Evolutionary conservation across 2,329 filamentous ascomycete species (phyloP).

Genomic region (Exophiala xenobiotica): DNA sequence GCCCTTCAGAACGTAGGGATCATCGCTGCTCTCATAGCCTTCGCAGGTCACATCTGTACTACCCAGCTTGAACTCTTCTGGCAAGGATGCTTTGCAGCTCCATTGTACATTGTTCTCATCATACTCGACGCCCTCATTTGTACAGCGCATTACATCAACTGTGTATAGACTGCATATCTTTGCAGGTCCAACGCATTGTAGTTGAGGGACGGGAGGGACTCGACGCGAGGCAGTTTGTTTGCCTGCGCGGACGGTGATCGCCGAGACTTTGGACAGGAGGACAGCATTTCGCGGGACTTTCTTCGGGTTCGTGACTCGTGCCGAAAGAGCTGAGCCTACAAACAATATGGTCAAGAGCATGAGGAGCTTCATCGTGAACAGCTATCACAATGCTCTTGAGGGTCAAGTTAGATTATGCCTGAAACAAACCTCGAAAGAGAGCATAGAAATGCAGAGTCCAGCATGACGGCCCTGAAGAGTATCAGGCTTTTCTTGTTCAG

Average conservation of each 20-base stretch:
- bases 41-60: constrained; percentile 90
- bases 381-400: neutral
- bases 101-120: constrained; percentile 80
- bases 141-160: constrained; percentile 83
- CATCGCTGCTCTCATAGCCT: constrained; percentile 73
- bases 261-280: constrained; percentile 66
- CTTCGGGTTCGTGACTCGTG: constrained; percentile 32
- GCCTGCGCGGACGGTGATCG: constrained; percentile 72
- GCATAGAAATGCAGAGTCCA: neutral
- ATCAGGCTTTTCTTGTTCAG: too few relatives aligned
- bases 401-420: neutral
- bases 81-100: constrained; percentile 72
- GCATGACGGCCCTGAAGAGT: neutral
- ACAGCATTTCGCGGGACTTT: constrained; percentile 49
- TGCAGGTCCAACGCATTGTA: constrained; percentile 70
- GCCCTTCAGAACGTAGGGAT: constrained; percentile 84
- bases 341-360: constrained; percentile 19
- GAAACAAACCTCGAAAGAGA: constrained; percentile 1
- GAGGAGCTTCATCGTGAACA: constrained; percentile 5
- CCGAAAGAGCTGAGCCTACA: constrained; percentile 13
- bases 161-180: constrained; percentile 67
- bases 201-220: constrained; percentile 72
- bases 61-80: constrained; percentile 69
- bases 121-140: constrained; percentile 80
- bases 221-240: constrained; percentile 73